Evolutionary conservation across 2,329 filamentous ascomycete genomes (phyloP).

Genomic region (Aspergillus japonicus): DNA sequence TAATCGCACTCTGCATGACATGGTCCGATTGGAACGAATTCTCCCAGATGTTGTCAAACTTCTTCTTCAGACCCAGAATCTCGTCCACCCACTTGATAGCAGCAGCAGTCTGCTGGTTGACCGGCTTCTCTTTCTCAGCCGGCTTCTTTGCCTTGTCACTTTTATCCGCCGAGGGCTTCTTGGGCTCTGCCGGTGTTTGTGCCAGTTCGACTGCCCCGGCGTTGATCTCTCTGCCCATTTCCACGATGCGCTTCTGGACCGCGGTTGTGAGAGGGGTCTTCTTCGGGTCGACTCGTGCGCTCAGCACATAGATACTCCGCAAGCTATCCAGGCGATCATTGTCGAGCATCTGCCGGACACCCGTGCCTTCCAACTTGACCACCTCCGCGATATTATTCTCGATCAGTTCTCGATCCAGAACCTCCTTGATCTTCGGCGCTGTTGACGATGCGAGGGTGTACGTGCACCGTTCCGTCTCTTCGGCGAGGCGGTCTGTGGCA

Average conservation of each 20-base stretch:
- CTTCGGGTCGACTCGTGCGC: slow-evolving; percentile 71
- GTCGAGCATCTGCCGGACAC: slow-evolving; percentile 85
- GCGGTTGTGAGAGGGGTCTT: slow-evolving; percentile 69
- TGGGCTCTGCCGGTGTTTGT: slow-evolving; percentile 48
- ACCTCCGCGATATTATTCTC: slow-evolving; percentile 74
- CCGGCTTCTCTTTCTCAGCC: slow-evolving; percentile 49
- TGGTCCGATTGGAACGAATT: slow-evolving; percentile 73
- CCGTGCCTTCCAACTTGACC: slow-evolving; percentile 78
- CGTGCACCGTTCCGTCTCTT: slow-evolving; percentile 79
- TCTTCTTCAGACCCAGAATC: slow-evolving; percentile 78
- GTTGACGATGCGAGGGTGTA: slow-evolving; percentile 77
- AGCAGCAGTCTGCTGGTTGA: slow-evolving; percentile 78
- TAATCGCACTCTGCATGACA: slow-evolving; percentile 75
- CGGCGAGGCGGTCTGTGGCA: slow-evolving; percentile 69
- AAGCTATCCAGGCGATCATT: slow-evolving; percentile 80
- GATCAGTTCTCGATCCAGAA: slow-evolving; percentile 82
- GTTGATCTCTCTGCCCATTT: slow-evolving; percentile 82
- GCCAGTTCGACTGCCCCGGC: slow-evolving; percentile 55
- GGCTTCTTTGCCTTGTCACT: slow-evolving; percentile 41
- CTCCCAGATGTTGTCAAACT: slow-evolving; percentile 78
- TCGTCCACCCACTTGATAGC: slow-evolving; percentile 96
- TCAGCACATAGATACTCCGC: slow-evolving; percentile 75
- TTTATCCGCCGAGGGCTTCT: slow-evolving; percentile 49
- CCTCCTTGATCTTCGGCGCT: slow-evolving; percentile 67
- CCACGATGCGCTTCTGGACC: slow-evolving; percentile 71